Evolutionary conservation across 2,329 filamentous ascomycete species (phyloP).

Genomic region (Cadophora sp.): DNA sequence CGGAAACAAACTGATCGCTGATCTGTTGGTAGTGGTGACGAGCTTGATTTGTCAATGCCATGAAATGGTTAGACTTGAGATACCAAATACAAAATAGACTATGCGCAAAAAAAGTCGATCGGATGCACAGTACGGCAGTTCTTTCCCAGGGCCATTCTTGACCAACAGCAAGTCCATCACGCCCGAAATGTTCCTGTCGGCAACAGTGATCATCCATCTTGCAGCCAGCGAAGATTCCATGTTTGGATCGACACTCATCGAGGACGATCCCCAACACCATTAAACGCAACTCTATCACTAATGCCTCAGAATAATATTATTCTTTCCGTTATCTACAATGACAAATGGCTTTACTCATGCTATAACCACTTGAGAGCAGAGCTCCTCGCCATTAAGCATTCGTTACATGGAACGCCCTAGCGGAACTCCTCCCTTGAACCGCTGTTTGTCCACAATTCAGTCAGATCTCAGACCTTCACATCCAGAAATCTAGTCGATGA

Average conservation of each 20-base stretch:
- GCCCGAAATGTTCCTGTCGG: too few relatives aligned
- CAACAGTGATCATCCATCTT: not conserved
- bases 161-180: not conserved
- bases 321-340: not conserved
- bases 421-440: not conserved
- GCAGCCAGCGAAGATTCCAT: conserved; percentile 6
- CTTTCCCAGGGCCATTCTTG: not conserved
- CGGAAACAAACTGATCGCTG: too few relatives aligned
- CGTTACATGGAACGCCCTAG: not conserved
- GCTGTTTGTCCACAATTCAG: not conserved
- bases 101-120: too few relatives aligned
- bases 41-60: too few relatives aligned
- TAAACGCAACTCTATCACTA: too few relatives aligned
- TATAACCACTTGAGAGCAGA: not conserved
- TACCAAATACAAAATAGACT: too few relatives aligned
- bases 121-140: not conserved
- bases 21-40: too few relatives aligned
- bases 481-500: not conserved
- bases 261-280: not conserved
- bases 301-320: not conserved
- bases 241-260: not conserved
- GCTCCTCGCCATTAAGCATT: not conserved
- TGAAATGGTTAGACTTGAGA: too few relatives aligned
- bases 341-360: not conserved
- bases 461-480: not conserved